Base-by-base conservation (phyloP, 306 rosid genomes). In the Rosa persica region DNA sequence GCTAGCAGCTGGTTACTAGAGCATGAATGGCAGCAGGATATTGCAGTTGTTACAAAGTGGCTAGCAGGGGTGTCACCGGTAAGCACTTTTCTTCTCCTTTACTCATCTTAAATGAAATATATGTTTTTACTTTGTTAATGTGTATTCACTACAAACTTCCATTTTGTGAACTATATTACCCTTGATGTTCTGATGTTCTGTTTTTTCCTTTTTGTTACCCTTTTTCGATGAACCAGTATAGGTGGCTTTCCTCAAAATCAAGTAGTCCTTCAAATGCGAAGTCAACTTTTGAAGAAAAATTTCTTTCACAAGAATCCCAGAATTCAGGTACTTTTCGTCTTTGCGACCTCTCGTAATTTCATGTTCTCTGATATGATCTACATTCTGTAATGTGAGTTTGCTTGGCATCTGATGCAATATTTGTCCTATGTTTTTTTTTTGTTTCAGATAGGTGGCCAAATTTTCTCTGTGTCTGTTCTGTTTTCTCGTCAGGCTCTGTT, bases 41-140 rank as follows among this genome's bases (percentile, higher is more conserved):
- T 95, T 85, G 99, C 99, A 75, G 99, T 95, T 83, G 99, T 87
- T 83, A 95, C 99, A 19, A 95, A 95, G 87, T 95, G 99, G 99
- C 84, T 95, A 47, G 87, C 98, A 17, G 98, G 98, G 88, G 93
- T 91, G 84, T 95, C 99, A 83, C 97, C 96, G 75, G 99, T 94
- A 90, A 77, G 86, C 49, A 43, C 20, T 74, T 79, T 36, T 70
- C 78, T 49, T 74, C 30, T 80, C 86, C 49, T 79, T 39, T 80
- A 25, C 47, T 64, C 20, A 46, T 81, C 43, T 15, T 46, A 25
- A 38, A 49, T 46, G 36, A 47, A 47, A 22, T 2, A 27, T 23
- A 25, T 13, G 6, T 52, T 27, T 51, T 42, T 17, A 7, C 34
- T 16, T 36, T 17, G 23, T 65, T 36, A 65, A 15, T 39, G 42